These are phyloP conservation scores for Cavenderia fasciculata DNA, from an alignment of 78 protist genomes.

Conservation along the genomic window DNA sequence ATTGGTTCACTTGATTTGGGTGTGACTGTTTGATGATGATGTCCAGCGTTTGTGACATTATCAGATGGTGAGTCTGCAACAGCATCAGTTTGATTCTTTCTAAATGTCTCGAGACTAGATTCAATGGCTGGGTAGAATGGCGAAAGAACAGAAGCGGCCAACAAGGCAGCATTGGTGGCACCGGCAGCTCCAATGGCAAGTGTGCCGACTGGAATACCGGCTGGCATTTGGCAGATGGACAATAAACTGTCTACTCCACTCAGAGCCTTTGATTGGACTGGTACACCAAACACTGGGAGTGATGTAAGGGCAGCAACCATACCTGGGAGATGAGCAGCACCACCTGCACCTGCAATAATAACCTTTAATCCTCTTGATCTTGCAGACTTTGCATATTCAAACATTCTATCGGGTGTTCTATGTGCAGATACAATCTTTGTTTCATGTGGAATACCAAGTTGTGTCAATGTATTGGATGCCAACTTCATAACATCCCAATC, in stretches of 20 bases:
- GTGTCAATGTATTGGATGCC: constrained; percentile 49
- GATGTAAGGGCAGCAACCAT: constrained; percentile 95
- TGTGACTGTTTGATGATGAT: neutral
- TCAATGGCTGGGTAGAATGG: constrained; percentile 64
- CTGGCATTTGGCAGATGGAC: constrained; percentile 93
- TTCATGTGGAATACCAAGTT: constrained; percentile 91
- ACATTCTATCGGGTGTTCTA: constrained; percentile 93
- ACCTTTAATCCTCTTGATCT: constrained; percentile 83
- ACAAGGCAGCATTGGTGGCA: constrained; percentile 79
- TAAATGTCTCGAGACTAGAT: constrained; percentile 24
- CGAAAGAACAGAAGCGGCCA: constrained; percentile 71
- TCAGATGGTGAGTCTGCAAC: constrained; percentile 67
- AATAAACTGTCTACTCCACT: constrained; percentile 90
- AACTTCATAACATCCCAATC: constrained; percentile 91
- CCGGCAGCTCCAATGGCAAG: constrained; percentile 83
- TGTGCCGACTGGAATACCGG: constrained; percentile 86
- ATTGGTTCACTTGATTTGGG: neutral
- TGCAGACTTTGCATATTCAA: constrained; percentile 88
- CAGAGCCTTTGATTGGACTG: constrained; percentile 82
- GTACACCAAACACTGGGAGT: constrained; percentile 96
- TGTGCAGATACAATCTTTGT: constrained; percentile 95
- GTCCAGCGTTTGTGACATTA: constrained; percentile 7
- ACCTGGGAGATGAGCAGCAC: constrained; percentile 95
- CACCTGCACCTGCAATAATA: constrained; percentile 94
- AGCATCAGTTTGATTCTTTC: constrained; percentile 81